phyloP scores from a whole-genome alignment of 768 basidiomycete species.

The Hebeloma cylindrosporum region DNA sequence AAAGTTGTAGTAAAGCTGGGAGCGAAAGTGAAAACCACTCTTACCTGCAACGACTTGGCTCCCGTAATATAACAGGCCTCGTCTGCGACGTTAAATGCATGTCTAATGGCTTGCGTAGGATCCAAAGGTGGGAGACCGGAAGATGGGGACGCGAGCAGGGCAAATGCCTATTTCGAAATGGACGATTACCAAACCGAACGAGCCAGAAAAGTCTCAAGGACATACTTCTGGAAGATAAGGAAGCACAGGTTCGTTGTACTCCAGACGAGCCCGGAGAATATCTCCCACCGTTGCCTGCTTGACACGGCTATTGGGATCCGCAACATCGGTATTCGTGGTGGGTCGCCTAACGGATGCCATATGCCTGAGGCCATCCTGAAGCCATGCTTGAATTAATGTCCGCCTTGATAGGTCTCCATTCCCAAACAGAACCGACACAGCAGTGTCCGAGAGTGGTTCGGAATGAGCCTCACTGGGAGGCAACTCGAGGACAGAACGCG shows the following conservation, averaged over 20 bases:
- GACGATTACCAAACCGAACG: not conserved
- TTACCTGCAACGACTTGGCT: slow-evolving; percentile 59
- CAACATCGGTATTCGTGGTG: not conserved
- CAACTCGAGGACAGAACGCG: slow-evolving; percentile 60
- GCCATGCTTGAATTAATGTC: slow-evolving; percentile 70
- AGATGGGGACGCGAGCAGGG: slow-evolving; percentile 58
- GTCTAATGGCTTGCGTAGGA: slow-evolving; percentile 57
- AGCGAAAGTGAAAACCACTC: slow-evolving; percentile 21
- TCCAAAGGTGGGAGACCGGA: slow-evolving; percentile 54
- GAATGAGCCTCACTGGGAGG: slow-evolving; percentile 46
- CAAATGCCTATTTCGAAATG: slow-evolving; percentile 59
- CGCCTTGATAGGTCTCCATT: slow-evolving; percentile 62
- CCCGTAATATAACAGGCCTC: slow-evolving; percentile 63
- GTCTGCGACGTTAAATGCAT: slow-evolving; percentile 63
- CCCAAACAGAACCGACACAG: slow-evolving; percentile 75
- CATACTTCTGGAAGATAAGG: slow-evolving; percentile 66
- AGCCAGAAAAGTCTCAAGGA: slow-evolving; percentile 1
- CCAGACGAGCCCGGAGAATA: slow-evolving; percentile 55
- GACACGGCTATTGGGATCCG: slow-evolving; percentile 1
- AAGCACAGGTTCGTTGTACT: slow-evolving; percentile 68
- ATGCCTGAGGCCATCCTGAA: slow-evolving; percentile 57
- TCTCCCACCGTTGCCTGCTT: slow-evolving; percentile 41
- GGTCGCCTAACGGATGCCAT: slow-evolving; percentile 38
- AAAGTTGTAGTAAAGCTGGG: slow-evolving; percentile 2
- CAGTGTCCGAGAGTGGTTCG: slow-evolving; percentile 65